These are phyloP conservation scores for Diaporthe batatas DNA, from an alignment of 2,329 filamentous ascomycete species.

Conservation along the genomic window DNA sequence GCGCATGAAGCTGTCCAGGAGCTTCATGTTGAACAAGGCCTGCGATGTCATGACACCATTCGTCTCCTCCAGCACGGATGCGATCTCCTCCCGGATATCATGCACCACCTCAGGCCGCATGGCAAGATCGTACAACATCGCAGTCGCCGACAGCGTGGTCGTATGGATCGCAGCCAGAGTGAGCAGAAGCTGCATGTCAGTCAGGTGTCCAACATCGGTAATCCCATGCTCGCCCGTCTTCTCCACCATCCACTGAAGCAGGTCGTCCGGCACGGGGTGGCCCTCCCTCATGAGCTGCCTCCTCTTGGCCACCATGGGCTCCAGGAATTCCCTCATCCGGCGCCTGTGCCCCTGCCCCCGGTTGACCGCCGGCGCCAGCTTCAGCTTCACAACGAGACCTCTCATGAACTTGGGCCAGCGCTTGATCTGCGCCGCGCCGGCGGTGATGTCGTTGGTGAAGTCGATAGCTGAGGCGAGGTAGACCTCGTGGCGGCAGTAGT, in stretches of 20 bases:
- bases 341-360: slow-evolving; percentile 32
- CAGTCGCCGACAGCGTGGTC: slow-evolving; percentile 57
- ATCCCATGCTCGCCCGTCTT: slow-evolving; percentile 36
- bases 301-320: slow-evolving; percentile 45
- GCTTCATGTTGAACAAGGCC: slow-evolving; percentile 42
- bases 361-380: slow-evolving; percentile 21
- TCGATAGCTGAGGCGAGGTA: slow-evolving; percentile 57
- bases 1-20: slow-evolving; percentile 41
- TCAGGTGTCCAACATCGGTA: slow-evolving; percentile 49
- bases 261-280: slow-evolving; percentile 53
- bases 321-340: slow-evolving; percentile 35
- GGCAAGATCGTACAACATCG: slow-evolving; percentile 62
- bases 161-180: slow-evolving; percentile 62
- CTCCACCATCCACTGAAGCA: slow-evolving; percentile 56
- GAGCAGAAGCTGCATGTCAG: slow-evolving; percentile 55
- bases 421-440: slow-evolving; percentile 47
- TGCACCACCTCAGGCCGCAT: slow-evolving; percentile 62
- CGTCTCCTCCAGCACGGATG: slow-evolving; percentile 49
- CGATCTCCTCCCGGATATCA: slow-evolving; percentile 62
- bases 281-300: slow-evolving; percentile 28
- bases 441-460: slow-evolving; percentile 51
- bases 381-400: slow-evolving; percentile 15
- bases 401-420: slow-evolving; percentile 37
- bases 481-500: slow-evolving; percentile 55
- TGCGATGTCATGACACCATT: slow-evolving; percentile 45